Evolutionary conservation across 2,329 filamentous ascomycete genomes (phyloP).

Genomic region (Xylaria sp.): DNA sequence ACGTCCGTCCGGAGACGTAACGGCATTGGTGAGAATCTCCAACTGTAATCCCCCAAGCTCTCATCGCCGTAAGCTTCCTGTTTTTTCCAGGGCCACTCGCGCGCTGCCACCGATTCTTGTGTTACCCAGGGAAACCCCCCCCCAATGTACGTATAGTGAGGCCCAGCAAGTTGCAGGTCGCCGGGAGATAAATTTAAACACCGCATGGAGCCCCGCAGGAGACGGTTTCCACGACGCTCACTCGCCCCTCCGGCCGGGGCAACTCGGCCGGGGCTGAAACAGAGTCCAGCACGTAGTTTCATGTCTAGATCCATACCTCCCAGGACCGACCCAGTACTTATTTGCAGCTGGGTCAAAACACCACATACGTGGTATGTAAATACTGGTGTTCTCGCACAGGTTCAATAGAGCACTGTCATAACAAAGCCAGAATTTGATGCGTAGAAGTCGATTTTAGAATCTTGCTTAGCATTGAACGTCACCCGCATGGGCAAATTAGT

Average conservation of each 20-base stretch:
- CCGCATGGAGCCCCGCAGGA: conserved; percentile 36
- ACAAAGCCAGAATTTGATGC: neutral
- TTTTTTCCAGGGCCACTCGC: conserved; percentile 4
- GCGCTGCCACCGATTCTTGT: conserved; percentile 7
- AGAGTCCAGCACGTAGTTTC: conserved; percentile 29
- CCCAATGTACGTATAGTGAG: neutral
- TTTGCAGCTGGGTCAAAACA: conserved; percentile 25
- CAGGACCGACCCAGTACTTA: conserved; percentile 13
- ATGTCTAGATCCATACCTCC: conserved; percentile 16
- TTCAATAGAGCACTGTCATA: conserved; percentile 1
- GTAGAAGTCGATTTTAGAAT: neutral
- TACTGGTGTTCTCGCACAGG: conserved; percentile 2
- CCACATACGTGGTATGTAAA: neutral
- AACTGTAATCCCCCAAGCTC: conserved; percentile 3
- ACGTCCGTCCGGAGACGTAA: conserved; percentile 8
- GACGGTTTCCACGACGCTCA: conserved; percentile 11
- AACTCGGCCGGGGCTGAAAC: conserved; percentile 32
- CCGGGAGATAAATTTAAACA: conserved; percentile 38
- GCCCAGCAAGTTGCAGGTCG: conserved; percentile 13
- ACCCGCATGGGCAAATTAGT: conserved; percentile 26
- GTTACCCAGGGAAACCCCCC: neutral
- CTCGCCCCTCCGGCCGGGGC: conserved; percentile 30
- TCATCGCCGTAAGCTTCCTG: conserved; percentile 3
- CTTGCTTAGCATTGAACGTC: neutral
- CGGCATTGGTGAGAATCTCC: conserved; percentile 1